phyloP scores from a whole-genome alignment of 1,139 yeast species.

The Scheffersomyces parashehatae region DNA sequence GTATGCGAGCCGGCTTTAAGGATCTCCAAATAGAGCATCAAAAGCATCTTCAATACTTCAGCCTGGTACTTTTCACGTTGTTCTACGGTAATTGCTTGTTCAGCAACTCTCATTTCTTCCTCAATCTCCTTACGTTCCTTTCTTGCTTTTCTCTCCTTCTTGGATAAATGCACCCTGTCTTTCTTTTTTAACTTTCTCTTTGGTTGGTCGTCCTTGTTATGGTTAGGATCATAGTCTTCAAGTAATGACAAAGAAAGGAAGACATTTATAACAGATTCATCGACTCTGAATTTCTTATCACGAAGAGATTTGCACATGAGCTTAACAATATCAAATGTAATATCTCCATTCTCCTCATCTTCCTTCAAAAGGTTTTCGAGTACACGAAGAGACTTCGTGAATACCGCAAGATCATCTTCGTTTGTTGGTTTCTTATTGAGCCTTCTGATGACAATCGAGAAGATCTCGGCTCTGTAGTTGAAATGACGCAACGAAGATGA shows the following conservation, averaged over 20 bases:
- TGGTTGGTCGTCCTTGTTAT: slow-evolving; percentile 41
- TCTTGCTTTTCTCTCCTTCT: slow-evolving; percentile 81
- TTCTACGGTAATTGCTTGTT: slow-evolving; percentile 81
- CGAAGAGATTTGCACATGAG: slow-evolving; percentile 68
- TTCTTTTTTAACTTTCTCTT: slow-evolving; percentile 67
- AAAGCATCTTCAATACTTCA: slow-evolving; percentile 71
- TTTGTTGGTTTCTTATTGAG: slow-evolving; percentile 55
- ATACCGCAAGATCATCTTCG: slow-evolving; percentile 48
- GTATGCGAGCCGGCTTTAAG: slow-evolving; percentile 50
- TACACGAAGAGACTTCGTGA: slow-evolving; percentile 60
- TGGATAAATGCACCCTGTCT: slow-evolving; percentile 85
- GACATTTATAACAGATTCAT: slow-evolving; percentile 77
- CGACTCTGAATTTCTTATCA: slow-evolving; percentile 76
- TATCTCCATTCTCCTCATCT: slow-evolving; percentile 78
- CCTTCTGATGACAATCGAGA: slow-evolving; percentile 66
- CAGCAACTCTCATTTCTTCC: slow-evolving; percentile 85
- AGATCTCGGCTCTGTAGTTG: slow-evolving; percentile 73
- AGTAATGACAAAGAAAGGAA: slow-evolving; percentile 72
- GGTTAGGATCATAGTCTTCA: slow-evolving; percentile 75
- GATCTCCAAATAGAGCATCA: slow-evolving; percentile 75
- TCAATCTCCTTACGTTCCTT: slow-evolving; percentile 87
- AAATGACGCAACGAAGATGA: slow-evolving; percentile 70
- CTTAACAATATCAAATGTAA: slow-evolving; percentile 72
- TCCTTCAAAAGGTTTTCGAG: slow-evolving; percentile 64
- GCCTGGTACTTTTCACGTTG: slow-evolving; percentile 86